These are phyloP conservation scores for Penicillium sp. DNA, from an alignment of 2,329 filamentous ascomycete species.

Conservation along the genomic window DNA sequence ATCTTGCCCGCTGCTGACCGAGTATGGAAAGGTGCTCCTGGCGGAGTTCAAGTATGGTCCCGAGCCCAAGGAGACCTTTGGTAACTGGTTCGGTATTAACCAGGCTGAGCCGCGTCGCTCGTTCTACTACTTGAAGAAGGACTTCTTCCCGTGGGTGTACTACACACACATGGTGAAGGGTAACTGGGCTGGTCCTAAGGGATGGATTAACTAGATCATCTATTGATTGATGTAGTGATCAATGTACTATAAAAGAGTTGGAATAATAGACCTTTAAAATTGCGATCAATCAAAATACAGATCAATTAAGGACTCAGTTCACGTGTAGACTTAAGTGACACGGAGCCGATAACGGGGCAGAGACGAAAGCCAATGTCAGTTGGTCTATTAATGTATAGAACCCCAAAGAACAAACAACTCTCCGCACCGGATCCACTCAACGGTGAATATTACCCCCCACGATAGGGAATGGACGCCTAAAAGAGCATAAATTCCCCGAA, in stretches of 20 bases:
- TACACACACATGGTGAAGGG: constrained; percentile 62
- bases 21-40: constrained; percentile 64
- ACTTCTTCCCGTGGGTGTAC: constrained; percentile 70
- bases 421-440: not conserved
- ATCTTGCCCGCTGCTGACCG: constrained; percentile 56
- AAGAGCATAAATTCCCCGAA: not conserved
- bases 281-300: not conserved
- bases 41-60: constrained; percentile 68
- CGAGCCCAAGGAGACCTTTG: constrained; percentile 64
- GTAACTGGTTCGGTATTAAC: constrained; percentile 56
- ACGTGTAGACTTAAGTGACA: not conserved
- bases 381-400: not conserved
- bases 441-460: constrained; percentile 1
- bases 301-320: not conserved
- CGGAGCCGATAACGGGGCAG: not conserved
- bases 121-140: constrained; percentile 66
- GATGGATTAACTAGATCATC: constrained; percentile 38
- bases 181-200: constrained; percentile 62
- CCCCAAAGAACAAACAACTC: not conserved
- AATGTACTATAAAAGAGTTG: constrained; percentile 4
- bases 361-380: not conserved
- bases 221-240: not conserved
- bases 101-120: constrained; percentile 57
- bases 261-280: not conserved
- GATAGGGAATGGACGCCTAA: not conserved